phyloP scores from a whole-genome alignment of 148 eudicot genomes.

The Fagopyrum homotropicum region DNA sequence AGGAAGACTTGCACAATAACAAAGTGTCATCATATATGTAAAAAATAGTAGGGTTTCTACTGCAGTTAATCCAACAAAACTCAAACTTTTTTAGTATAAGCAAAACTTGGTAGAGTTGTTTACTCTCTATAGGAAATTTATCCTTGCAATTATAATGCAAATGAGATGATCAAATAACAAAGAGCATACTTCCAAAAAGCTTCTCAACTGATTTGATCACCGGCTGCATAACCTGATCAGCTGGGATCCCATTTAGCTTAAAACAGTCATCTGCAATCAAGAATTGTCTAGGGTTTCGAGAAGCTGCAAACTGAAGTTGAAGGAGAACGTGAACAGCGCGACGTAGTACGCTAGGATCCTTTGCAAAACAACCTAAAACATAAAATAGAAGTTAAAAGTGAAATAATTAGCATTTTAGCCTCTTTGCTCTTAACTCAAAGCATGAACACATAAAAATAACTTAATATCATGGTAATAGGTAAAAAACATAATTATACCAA shows the following conservation, averaged over 20 bases:
- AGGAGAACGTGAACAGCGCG: slow-evolving; percentile 74
- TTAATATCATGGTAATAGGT: background rate
- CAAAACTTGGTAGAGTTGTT: background rate
- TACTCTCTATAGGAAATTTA: background rate
- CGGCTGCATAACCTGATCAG: slow-evolving; percentile 42
- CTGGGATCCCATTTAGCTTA: slow-evolving; percentile 46
- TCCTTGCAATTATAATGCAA: background rate
- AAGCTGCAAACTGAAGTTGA: slow-evolving; percentile 64
- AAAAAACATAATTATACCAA: background rate
- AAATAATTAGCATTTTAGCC: too few species aligned
- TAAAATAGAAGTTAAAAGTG: too few species aligned
- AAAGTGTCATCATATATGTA: background rate
- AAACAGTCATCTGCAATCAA: slow-evolving; percentile 88
- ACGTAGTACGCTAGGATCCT: slow-evolving; percentile 64
- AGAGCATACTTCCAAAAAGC: slow-evolving; percentile 73
- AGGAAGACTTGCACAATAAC: slow-evolving; percentile 8
- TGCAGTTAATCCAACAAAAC: too few species aligned
- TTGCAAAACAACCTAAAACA: slow-evolving; percentile 80
- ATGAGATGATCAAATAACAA: background rate
- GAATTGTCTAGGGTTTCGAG: slow-evolving; percentile 67
- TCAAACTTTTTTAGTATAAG: background rate
- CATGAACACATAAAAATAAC: background rate
- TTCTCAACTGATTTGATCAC: slow-evolving; percentile 65
- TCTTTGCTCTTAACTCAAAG: too few species aligned
- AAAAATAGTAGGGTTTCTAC: background rate